Base-by-base conservation (phyloP, 176 grass and related monocot genomes). In the Poa annua region DNA sequence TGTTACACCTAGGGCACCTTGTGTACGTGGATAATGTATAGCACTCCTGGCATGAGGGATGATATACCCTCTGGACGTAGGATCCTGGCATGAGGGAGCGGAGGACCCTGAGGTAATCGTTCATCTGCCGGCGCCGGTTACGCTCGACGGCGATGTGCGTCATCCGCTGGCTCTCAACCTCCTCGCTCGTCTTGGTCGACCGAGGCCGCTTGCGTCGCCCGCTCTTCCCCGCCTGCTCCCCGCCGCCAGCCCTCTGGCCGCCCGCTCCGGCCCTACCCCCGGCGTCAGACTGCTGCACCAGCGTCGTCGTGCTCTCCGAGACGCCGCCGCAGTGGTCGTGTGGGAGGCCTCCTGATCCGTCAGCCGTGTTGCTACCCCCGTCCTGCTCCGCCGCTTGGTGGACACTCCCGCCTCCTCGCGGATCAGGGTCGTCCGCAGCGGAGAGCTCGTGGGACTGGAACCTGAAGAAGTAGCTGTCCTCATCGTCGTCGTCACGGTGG, bases 61-160 rank as follows among this genome's bases (percentile, higher is more conserved):
- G 29, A 29, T 29, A 29, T 29, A 72, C 91, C 89, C 94, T 92
- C 50, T 97, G 94, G 26, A 97, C 94, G 64, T 97, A 97, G 10
- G 91, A 97, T 75, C 91, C 91, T 22, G 94, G 94, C 94, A 97
- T 91, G 32, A 94, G 87, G 14, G 91, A 87, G 20, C 91, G 77
- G 50, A 97, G 85, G 74, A 97, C 32, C 66, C 91, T 75, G 71
- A 97, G 94, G 74, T 94, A 91, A 19, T 97, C 94, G 77, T 97
- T 97, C 94, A 97, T 94, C 71, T 94, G 94, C 6, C 94, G 79
- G 34, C 91, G 74, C 6, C 94, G 83, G 81, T 94, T 97, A 76
- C 94, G 89, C 87, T 97, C 94, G 21, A 97, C 94, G 79, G 94
- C 94, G 74, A 97, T 94, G 69, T 97, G 94, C 57, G 94, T 97